A percentile compares a stretch with the other conserved stretches of the same genome.
These are phyloP conservation scores for Fragaria vesca DNA, from an alignment of 306 rosid genomes.

Conservation along the genomic window DNA sequence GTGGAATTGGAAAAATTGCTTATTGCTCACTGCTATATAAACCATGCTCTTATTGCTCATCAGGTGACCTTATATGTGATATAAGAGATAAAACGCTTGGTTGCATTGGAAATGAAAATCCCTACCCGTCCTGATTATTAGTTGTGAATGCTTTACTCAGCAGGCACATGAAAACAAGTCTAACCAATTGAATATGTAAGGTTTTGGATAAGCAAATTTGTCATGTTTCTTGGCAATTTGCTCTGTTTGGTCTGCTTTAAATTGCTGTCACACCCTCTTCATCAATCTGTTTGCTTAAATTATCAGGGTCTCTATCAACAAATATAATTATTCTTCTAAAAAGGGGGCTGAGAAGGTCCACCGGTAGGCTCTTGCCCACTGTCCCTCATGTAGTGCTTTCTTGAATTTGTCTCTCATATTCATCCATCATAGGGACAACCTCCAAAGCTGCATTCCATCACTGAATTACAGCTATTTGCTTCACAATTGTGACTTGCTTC, in stretches of 20 bases:
- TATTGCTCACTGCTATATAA: neutral
- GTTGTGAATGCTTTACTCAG: neutral
- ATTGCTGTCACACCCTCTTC: conserved; percentile 15
- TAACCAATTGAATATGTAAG: conserved; percentile 33
- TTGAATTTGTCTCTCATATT: conserved; percentile 33
- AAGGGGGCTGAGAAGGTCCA: conserved; percentile 41
- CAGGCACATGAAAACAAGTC: conserved; percentile 23
- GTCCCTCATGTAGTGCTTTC: conserved; percentile 31
- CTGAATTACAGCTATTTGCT: conserved; percentile 14
- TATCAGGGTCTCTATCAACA: conserved; percentile 47
- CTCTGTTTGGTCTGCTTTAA: conserved; percentile 10
- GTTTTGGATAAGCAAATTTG: conserved; percentile 35
- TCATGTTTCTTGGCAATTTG: conserved; percentile 14
- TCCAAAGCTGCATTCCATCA: conserved; percentile 8
- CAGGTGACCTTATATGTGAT: neutral
- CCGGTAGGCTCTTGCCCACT: conserved; percentile 33
- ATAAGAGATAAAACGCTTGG: neutral
- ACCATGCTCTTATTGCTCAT: neutral
- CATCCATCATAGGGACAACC: conserved; percentile 33
- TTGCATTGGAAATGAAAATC: neutral
- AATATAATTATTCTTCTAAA: conserved; percentile 34
- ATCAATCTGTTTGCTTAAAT: conserved; percentile 10
- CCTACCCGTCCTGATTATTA: neutral
- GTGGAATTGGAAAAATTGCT: neutral
- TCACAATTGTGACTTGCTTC: neutral